Evolutionary conservation across 345 rosid genomes (phyloP), one percentile per base, ranked within the genome.

Genomic region (Citrus inodora): DNA sequence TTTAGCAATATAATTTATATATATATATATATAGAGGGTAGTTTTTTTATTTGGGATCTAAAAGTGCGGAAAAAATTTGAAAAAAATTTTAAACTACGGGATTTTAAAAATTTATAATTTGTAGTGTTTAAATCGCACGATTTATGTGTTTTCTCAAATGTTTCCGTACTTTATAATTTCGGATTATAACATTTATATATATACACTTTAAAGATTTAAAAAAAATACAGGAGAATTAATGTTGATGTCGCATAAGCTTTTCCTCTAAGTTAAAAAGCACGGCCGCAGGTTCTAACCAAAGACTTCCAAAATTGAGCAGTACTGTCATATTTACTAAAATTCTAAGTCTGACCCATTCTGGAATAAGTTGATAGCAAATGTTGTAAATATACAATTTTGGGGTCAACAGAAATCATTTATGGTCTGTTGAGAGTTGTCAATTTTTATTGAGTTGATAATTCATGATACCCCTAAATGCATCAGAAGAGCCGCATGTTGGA

Each of bases 191-290:
- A 32, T 32, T 4, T 32, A 0, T 0, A 37, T 37, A 37, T 37
- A 37, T 37, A 37, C 7, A 0, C 40, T 37, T 37, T 37, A 6
- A 37, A 32, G 7, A 38, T 6, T 38, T 38, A 1, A 68, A 32
- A 32, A 48, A 70, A 75, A 38, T 37, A 35, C 59, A 55, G 25
- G 64, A 22, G 67, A 75, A 78, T 65, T 40, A 40, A 11, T 51
- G 53, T 65, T 22, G 67, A 55, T 6, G 67, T 51, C 78, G 16
- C 60, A 64, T 66, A 78, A 75, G 76, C 84, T 72, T 81, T 19
- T 64, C 32, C 38, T 55, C 65, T 40, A 78, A 84, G 82, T 51
- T 66, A 37, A 62, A 75, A 70, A 74, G 32, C 51, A 32, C 28
- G 42, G 33, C 21, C 32, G 7, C 42, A 42, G 8, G 60, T 19